Evolutionary conservation across 2,329 filamentous ascomycete genomes (phyloP).

Genomic region (Lomentospora prolificans): DNA sequence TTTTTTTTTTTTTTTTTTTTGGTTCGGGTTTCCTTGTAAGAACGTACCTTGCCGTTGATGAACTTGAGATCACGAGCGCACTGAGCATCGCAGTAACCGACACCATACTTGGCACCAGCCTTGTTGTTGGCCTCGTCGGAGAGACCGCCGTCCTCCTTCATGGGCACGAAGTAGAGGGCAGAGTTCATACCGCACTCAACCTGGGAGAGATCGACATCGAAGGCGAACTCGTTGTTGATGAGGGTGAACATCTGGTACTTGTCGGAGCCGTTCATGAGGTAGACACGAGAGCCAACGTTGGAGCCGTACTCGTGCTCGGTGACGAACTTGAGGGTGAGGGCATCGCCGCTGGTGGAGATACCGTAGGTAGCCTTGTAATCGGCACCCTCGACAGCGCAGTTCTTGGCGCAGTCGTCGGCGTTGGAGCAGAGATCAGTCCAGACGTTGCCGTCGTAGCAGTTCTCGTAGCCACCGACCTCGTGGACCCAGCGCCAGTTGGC

Average conservation of each 20-base stretch:
- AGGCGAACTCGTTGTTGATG: slow-evolving; percentile 52
- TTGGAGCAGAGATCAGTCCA: slow-evolving; percentile 27
- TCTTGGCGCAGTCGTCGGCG: slow-evolving; percentile 29
- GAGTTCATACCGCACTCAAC: slow-evolving; percentile 57
- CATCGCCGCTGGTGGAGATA: slow-evolving; percentile 33
- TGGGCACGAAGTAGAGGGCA: slow-evolving; percentile 49
- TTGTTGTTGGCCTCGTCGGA: slow-evolving; percentile 32
- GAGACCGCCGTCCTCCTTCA: slow-evolving; percentile 43
- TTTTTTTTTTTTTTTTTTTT: too few relatives aligned
- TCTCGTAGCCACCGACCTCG: slow-evolving; percentile 25
- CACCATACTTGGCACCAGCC: slow-evolving; percentile 42
- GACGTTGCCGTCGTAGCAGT: slow-evolving; percentile 38
- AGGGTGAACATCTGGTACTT: slow-evolving; percentile 53
- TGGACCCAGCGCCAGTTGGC: slow-evolving; percentile 47
- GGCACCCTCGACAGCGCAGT: slow-evolving; percentile 37
- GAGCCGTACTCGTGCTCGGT: slow-evolving; percentile 33
- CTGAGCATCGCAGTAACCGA: slow-evolving; percentile 42
- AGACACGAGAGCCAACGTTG: slow-evolving; percentile 40
- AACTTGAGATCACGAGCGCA: slow-evolving; percentile 39
- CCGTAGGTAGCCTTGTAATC: slow-evolving; percentile 35
- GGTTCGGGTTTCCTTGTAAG: neutral
- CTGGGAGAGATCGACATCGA: slow-evolving; percentile 55
- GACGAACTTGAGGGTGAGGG: slow-evolving; percentile 40
- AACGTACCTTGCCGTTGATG: slow-evolving; percentile 29
- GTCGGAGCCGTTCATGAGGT: slow-evolving; percentile 43